Percentiles rank a stretch among this genome's conserved stretches.
phyloP scores from a whole-genome alignment of 306 rosid genomes.

The Vigna hirtella region DNA sequence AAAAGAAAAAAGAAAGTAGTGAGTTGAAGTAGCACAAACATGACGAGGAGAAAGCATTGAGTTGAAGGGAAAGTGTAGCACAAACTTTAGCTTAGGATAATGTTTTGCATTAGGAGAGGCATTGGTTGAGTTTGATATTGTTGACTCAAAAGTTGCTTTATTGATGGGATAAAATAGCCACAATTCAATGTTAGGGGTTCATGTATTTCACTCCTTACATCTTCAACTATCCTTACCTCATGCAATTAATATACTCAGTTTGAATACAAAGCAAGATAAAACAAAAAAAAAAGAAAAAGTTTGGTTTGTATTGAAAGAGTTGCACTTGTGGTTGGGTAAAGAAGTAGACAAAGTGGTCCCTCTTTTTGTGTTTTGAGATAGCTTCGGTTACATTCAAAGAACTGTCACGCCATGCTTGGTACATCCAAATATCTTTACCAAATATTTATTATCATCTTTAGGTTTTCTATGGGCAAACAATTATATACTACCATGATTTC shows the following conservation, averaged over 20 bases:
- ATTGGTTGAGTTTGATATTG: not conserved
- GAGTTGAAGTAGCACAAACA: not conserved
- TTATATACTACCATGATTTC: too few species aligned
- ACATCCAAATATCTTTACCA: too few species aligned
- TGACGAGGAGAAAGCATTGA: too few species aligned
- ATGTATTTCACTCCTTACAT: not conserved
- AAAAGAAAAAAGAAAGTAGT: not conserved
- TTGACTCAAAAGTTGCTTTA: not conserved
- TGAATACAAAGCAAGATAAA: not conserved
- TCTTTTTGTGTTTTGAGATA: not conserved
- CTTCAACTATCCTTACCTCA: not conserved
- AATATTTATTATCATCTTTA: too few species aligned
- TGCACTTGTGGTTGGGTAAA: not conserved
- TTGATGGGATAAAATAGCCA: not conserved
- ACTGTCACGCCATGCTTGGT: too few species aligned
- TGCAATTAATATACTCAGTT: not conserved
- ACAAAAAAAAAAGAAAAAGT: not conserved
- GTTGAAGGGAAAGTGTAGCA: not conserved
- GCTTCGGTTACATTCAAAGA: not conserved
- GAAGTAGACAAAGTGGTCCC: not conserved
- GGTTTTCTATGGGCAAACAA: too few species aligned
- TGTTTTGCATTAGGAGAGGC: too few species aligned
- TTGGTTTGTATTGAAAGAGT: not conserved
- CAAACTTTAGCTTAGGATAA: not conserved
- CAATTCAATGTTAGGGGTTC: not conserved